Evolutionary conservation across 164 flowering plant species (phyloP).

Genomic region (Kalanchoe fedtschenkoi): DNA sequence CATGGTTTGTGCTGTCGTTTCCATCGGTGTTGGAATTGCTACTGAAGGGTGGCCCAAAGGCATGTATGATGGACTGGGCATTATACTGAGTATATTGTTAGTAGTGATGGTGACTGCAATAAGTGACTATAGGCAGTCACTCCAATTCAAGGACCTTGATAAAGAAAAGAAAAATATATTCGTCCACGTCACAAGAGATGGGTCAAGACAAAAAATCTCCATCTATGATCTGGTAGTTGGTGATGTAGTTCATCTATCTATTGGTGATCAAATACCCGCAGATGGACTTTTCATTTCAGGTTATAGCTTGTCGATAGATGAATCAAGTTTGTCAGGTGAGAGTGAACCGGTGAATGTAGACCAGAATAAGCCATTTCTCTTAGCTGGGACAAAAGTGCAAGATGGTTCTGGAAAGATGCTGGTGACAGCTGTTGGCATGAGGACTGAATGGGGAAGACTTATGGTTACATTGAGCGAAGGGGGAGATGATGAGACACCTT

Average conservation of each 20-base stretch:
- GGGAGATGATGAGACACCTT: constrained; percentile 47
- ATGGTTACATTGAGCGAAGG: constrained; percentile 43
- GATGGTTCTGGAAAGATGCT: constrained; percentile 48
- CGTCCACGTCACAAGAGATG: constrained; percentile 42
- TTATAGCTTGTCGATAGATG: constrained; percentile 28
- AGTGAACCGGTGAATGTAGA: constrained; percentile 28
- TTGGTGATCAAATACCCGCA: constrained; percentile 48
- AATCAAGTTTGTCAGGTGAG: constrained; percentile 48
- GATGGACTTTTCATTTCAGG: constrained; percentile 39
- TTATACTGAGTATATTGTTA: constrained; percentile 31
- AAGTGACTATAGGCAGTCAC: constrained; percentile 46
- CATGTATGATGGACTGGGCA: constrained; percentile 47
- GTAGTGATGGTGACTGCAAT: constrained; percentile 50
- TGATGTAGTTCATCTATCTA: constrained; percentile 38
- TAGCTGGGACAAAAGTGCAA: constrained; percentile 47
- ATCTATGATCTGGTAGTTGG: constrained; percentile 42
- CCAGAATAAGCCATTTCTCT: constrained; percentile 26
- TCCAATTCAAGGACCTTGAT: constrained; percentile 42
- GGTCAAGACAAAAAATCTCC: constrained; percentile 31
- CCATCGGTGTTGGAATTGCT: constrained; percentile 44
- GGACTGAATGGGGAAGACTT: constrained; percentile 49
- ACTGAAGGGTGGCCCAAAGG: constrained; percentile 59
- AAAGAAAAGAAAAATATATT: constrained; percentile 38
- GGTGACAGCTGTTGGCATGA: constrained; percentile 47
- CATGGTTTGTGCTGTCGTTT: constrained; percentile 39